These are phyloP conservation scores for Alternaria arbusti DNA, from an alignment of 2,329 filamentous ascomycete genomes.

Conservation along the genomic window DNA sequence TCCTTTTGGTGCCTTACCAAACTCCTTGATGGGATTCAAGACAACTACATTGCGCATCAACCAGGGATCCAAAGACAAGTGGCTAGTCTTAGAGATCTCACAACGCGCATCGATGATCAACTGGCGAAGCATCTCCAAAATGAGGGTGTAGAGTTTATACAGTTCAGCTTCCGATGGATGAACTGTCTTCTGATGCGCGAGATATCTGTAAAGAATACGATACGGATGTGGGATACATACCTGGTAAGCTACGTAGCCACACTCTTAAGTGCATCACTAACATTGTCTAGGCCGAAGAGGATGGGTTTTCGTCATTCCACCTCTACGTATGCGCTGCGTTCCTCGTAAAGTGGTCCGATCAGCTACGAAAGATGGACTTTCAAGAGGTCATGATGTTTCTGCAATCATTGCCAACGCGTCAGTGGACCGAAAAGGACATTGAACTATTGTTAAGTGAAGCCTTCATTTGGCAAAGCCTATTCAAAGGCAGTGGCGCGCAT, in stretches of 20 bases:
- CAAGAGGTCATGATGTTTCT: constrained; percentile 99
- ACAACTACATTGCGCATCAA: constrained; percentile 98
- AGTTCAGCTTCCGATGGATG: constrained; percentile 99
- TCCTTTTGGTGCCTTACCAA: constrained; percentile 99
- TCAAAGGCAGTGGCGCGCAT: constrained; percentile 92
- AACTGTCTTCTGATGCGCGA: constrained; percentile 98
- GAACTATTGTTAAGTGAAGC: constrained; percentile 94
- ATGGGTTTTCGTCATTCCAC: constrained; percentile 98
- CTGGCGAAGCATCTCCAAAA: constrained; percentile 88
- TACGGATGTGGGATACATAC: constrained; percentile 99
- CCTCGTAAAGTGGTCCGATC: constrained; percentile 96
- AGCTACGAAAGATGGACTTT: constrained; percentile 96
- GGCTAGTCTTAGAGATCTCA: constrained; percentile 84
- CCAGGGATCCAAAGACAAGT: constrained; percentile 97
- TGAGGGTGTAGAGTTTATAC: constrained; percentile 96
- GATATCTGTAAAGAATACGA: constrained; percentile 93
- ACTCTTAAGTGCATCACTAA: constrained; percentile 16
- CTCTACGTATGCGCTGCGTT: constrained; percentile 98
- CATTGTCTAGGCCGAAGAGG: constrained; percentile 80
- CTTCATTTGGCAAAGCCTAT: constrained; percentile 98
- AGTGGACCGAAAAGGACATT: constrained; percentile 98
- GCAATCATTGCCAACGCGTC: constrained; percentile 87
- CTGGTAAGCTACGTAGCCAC: constrained; percentile 66
- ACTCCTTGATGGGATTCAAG: constrained; percentile 96
- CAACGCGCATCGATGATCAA: constrained; percentile 82